These are phyloP conservation scores for Adansonia rubrostipa DNA, from an alignment of 441 rosid species.

Conservation along the genomic window DNA sequence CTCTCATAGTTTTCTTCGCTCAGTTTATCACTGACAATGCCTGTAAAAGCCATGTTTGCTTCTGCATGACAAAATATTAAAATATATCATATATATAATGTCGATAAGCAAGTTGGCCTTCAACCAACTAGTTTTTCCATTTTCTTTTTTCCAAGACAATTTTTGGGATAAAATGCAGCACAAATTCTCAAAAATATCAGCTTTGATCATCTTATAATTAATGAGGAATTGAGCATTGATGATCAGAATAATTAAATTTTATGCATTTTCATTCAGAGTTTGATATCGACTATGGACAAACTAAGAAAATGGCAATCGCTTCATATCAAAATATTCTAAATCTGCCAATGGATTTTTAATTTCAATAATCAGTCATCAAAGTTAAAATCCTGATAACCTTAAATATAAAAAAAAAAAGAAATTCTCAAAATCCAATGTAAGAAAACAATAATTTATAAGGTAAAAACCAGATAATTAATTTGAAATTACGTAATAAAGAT, in stretches of 20 bases:
- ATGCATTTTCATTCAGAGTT: not conserved
- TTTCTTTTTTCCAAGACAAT: not conserved
- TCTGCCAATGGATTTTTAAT: too few species aligned
- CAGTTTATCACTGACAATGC: conserved; percentile 20
- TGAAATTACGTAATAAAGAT: too few species aligned
- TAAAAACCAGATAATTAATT: too few species aligned
- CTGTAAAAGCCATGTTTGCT: conserved; percentile 16
- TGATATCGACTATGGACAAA: too few species aligned
- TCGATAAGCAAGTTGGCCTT: not conserved
- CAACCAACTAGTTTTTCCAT: not conserved
- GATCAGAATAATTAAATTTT: not conserved
- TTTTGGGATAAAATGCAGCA: not conserved
- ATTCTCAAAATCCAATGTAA: too few species aligned
- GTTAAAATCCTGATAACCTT: too few species aligned
- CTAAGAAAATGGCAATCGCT: too few species aligned
- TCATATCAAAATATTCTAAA: too few species aligned
- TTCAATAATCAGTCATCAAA: too few species aligned
- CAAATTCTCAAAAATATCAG: not conserved
- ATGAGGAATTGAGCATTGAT: not conserved
- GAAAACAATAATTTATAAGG: too few species aligned
- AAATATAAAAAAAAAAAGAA: too few species aligned
- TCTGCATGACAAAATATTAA: conserved; percentile 4
- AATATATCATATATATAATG: too few species aligned
- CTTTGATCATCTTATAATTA: not conserved
- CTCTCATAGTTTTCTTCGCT: conserved; percentile 18